Evolutionary conservation across 257 asterid species (phyloP), one percentile per base, ranked within the genome.

Genomic region (Nicotiana knightiana): DNA sequence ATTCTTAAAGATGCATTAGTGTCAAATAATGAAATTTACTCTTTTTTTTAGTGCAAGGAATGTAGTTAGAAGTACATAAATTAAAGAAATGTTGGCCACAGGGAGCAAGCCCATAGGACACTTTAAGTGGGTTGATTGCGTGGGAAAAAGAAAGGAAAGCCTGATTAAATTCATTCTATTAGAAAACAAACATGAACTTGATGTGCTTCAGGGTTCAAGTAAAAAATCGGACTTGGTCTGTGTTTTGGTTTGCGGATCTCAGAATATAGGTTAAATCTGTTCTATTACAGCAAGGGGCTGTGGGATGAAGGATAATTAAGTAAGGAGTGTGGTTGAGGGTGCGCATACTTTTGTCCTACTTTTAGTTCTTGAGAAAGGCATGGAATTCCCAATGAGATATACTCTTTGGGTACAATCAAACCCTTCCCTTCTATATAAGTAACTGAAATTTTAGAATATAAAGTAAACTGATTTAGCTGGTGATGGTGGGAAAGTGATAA

Each of bases 111-210:
- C 26, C 39, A 58, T 48, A 5, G 61, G 39, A 32, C 48, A 21
- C 33, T 71, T 71, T 13, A 71, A 71, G 51, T 71, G 61, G 79
- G 39, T 71, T 46, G 79, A 71, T 71, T 21, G 59, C 48, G 79
- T 46, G 51, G 37, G 61, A 4, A 58, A 58, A 12, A 46, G 48
- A 71, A 43, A 37, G 33, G 16, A 70, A 71, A 24, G 78, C 37
- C 78, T 43, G 78, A 8, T 46, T 9, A 2, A 71, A 37, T 9
- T 2, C 2, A 3, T 46, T 71, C n/a, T 28, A 3, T 21, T 71
- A 71, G 57, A 71, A 71, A 46, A 71, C 59, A 43, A 71, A 46
- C 21, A 71, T 11, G 58, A 71, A 57, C 59, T 46, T 9, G 43
- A 33, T 71, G 33, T 71, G 33, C 35, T 70, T 39, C 48, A 43